phyloP scores from a whole-genome alignment of 208 protist genomes.

The Acanthamoeba triangularis region DNA sequence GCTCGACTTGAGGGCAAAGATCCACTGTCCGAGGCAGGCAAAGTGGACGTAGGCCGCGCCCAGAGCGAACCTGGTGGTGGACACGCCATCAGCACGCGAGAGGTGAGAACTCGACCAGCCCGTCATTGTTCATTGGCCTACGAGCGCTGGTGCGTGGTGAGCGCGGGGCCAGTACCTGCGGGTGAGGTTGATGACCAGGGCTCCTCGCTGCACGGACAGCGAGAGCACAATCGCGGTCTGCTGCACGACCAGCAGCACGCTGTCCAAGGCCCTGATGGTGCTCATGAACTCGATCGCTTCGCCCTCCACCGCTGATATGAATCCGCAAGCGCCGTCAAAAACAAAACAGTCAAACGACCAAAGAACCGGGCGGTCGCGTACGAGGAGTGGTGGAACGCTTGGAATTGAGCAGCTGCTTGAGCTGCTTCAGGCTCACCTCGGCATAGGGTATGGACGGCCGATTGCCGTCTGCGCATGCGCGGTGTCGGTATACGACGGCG shows the following conservation, averaged over 20 bases:
- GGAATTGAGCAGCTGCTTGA: constrained; percentile 8
- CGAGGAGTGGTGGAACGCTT: constrained; percentile 7
- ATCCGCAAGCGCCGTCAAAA: neutral
- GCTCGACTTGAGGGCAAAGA: constrained; percentile 24
- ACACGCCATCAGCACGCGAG: neutral
- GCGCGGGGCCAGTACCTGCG: neutral
- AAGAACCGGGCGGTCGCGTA: neutral
- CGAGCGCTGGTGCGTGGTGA: too few relatives aligned
- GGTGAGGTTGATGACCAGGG: neutral
- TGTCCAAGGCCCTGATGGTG: neutral
- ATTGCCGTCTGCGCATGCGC: neutral
- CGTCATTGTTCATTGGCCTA: too few relatives aligned
- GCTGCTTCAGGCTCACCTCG: constrained; percentile 14
- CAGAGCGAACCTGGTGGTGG: neutral
- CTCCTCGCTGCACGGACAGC: neutral
- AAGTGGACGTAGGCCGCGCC: constrained; percentile 24
- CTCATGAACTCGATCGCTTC: constrained; percentile 1
- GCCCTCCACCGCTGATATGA: constrained; percentile 7
- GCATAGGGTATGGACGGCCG: constrained; percentile 1
- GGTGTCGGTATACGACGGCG: neutral
- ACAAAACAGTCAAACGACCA: neutral
- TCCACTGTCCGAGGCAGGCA: neutral
- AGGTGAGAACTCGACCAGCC: neutral
- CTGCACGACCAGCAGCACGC: constrained; percentile 31
- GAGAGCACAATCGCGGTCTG: constrained; percentile 19